phyloP scores from a whole-genome alignment of 2,329 filamentous ascomycete genomes.

The Colletotrichum trifolii region DNA sequence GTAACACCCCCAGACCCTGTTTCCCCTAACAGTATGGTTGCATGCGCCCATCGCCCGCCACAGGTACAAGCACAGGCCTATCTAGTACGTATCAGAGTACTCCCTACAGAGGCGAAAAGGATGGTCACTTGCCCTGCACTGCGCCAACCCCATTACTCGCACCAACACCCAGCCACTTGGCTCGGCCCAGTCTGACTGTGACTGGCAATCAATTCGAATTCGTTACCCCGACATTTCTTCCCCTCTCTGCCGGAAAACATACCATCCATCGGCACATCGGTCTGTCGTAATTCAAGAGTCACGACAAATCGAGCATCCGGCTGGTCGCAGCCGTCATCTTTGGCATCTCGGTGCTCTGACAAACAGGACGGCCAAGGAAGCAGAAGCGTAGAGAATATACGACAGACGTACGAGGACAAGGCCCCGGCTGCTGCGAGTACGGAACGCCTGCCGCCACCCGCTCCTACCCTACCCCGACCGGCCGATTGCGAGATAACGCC shows the following conservation, averaged over 20 bases:
- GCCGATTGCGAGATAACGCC: conserved; percentile 35
- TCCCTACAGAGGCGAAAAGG: background rate
- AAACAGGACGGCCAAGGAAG: no score
- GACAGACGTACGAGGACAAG: no score
- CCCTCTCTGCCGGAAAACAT: background rate
- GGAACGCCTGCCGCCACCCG: conserved; percentile 1
- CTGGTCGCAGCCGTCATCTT: conserved; percentile 1
- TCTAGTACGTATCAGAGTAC: no score
- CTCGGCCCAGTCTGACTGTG: no score
- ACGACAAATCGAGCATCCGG: conserved; percentile 14
- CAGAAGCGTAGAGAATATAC: no score
- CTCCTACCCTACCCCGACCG: conserved; percentile 25
- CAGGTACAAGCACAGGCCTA: conserved; percentile 7
- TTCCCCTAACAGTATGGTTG: no score
- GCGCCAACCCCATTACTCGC: conserved; percentile 23
- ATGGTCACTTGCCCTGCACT: conserved; percentile 7
- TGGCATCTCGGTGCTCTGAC: background rate
- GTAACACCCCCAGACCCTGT: no score
- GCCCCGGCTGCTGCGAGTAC: background rate
- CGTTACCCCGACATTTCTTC: conserved; percentile 13
- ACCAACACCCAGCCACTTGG: no score
- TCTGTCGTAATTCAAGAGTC: conserved; percentile 10
- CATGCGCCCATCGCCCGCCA: no score
- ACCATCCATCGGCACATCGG: conserved; percentile 14
- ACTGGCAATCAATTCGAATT: no score